phyloP scores from a whole-genome alignment of 1,284 basidiomycete species.

The Gomphus bonarii region DNA sequence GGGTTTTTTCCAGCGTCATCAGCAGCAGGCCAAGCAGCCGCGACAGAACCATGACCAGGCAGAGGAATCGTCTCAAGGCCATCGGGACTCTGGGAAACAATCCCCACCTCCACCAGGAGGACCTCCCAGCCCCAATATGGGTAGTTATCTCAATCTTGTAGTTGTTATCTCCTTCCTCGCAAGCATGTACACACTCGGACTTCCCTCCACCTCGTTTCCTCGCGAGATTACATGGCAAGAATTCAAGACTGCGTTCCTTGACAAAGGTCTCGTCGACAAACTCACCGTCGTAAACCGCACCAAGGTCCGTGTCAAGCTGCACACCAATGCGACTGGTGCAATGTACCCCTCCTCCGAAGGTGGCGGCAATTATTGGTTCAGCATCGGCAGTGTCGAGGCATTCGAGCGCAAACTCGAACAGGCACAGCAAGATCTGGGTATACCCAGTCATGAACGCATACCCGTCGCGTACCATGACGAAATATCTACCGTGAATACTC shows the following conservation, averaged over 20 bases:
- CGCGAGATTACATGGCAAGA: conserved; percentile 99
- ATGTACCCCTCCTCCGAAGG: conserved; percentile 51
- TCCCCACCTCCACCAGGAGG: conserved; percentile 34
- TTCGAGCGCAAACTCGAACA: conserved; percentile 94
- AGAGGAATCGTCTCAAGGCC: conserved; percentile 10
- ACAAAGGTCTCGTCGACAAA: conserved; percentile 94
- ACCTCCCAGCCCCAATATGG: conserved; percentile 12
- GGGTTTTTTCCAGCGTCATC: conserved; percentile 71
- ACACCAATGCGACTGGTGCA: conserved; percentile 73
- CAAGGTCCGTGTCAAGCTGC: conserved; percentile 81
- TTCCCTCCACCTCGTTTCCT: conserved; percentile 45
- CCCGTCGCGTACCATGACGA: conserved; percentile 97
- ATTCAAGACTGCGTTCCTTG: conserved; percentile 90
- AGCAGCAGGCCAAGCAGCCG: conserved; percentile 37
- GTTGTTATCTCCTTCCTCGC: conserved; percentile 22
- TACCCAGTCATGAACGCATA: conserved; percentile 87
- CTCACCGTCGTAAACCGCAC: conserved; percentile 89
- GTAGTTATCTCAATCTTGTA: conserved; percentile 8
- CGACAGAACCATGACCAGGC: conserved; percentile 16
- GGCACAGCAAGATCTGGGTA: conserved; percentile 86
- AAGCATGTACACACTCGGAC: conserved; percentile 61
- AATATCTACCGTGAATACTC: conserved; percentile 73
- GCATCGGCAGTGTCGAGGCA: conserved; percentile 94
- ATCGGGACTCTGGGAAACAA: conserved; percentile 15
- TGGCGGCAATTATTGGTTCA: conserved; percentile 81